phyloP scores from a whole-genome alignment of 805 yeast genomes.

The Tetrapisispora arboricola region DNA sequence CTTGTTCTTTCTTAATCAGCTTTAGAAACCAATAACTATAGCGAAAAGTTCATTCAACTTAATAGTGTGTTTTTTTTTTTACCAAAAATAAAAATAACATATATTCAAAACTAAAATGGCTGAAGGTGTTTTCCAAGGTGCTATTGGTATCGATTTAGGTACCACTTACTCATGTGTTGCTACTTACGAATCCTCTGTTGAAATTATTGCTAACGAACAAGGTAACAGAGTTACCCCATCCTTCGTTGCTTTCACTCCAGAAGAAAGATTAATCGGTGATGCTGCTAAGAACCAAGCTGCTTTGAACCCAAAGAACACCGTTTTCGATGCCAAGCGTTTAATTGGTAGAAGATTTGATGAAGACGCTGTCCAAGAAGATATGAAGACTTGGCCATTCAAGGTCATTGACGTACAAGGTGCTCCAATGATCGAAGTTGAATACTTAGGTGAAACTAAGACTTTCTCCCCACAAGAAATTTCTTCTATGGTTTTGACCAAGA shows the following conservation, averaged over 20 bases:
- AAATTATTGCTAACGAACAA: conserved; percentile 72
- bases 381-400: conserved; percentile 83
- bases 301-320: conserved; percentile 66
- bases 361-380: conserved; percentile 73
- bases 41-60: not conserved
- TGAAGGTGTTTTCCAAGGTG: conserved; percentile 99
- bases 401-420: conserved; percentile 53
- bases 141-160: conserved; percentile 98
- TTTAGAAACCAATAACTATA: too few relatives aligned
- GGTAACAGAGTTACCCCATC: conserved; percentile 83
- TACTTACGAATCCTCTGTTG: conserved; percentile 67
- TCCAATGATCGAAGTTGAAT: conserved; percentile 62
- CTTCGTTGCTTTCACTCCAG: conserved; percentile 69
- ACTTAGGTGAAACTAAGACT: conserved; percentile 57
- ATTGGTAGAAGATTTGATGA: conserved; percentile 73
- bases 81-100: not conserved
- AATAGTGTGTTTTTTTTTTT: too few relatives aligned
- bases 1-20: too few relatives aligned
- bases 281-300: conserved; percentile 82
- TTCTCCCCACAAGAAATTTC: conserved; percentile 71
- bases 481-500: conserved; percentile 68
- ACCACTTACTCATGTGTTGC: conserved; percentile 77
- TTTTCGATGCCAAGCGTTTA: conserved; percentile 75
- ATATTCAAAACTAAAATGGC: conserved; percentile 44
- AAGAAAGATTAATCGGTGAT: conserved; percentile 73